Base-by-base conservation (phyloP, 768 basidiomycete genomes). In the Kwoniella newhampshirensis region DNA sequence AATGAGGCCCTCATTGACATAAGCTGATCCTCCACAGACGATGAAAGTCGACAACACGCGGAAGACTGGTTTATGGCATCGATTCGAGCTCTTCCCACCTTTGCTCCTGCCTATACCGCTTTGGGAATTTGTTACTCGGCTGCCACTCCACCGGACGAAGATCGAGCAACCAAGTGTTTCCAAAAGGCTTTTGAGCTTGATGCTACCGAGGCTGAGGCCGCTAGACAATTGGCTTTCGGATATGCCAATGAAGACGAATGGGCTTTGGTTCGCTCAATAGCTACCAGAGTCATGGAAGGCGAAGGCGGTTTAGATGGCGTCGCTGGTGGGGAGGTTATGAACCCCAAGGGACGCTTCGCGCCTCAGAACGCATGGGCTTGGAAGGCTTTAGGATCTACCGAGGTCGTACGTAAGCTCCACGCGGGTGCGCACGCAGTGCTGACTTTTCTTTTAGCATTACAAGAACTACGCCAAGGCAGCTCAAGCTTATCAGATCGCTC, bases 101-200 rank as follows among this genome's bases (percentile, higher is more conserved):
- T 86, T 72, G 91, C 94, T 0, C 87, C 96, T 1, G 86, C 96
- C 0, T 98, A 91, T 74, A 94, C 94, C 2, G 91, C 91, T 0
- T 83, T 99, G 2, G 96, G 96, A 6, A 79, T 89, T 44, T 92
- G 92, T 77, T 98, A 98, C 75, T 87, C 91, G 39, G 80, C 79
- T 55, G 78, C 82, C 3, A 77, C 79, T 11, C 90, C 91, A 0
- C 83, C 86, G 0, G 93, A 98, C 75, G 85, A 84, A 21, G 83
- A 83, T 5, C 85, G 93, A 35, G 88, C 94, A 0, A 87, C 89
- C 2, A 93, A 92, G 73, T 98, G 94, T 73, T 97, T 94, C 76
- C 92, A 98, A 68, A 97, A 94, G 70, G 96, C 94, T 0, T 97
- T 99, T 67, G 96, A 98, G 75, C 84, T 98, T 4, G 94, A 98